These are phyloP conservation scores for Harringtonia aguacate DNA, from an alignment of 2,329 filamentous ascomycete genomes.

Conservation along the genomic window DNA sequence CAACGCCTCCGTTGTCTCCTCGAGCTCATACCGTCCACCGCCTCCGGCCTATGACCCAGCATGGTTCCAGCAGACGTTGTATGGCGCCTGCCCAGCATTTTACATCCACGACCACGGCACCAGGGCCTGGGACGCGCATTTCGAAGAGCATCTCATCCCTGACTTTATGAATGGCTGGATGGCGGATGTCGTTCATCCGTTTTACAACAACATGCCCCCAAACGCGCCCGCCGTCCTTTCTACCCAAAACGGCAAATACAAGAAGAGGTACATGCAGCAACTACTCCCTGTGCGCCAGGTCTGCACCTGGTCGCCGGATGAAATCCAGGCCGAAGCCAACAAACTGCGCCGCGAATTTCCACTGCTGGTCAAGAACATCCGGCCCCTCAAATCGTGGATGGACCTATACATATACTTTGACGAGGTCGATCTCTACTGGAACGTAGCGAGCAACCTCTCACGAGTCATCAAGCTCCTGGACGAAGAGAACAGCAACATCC, in stretches of 20 bases:
- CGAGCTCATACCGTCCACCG: too few relatives aligned
- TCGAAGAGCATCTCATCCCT: not conserved
- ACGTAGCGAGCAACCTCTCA: slow-evolving; percentile 37
- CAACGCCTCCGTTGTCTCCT: too few relatives aligned
- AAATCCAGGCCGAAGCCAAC: slow-evolving; percentile 18
- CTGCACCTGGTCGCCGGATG: slow-evolving; percentile 26
- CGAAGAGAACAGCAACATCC: slow-evolving; percentile 14
- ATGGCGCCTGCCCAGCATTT: too few relatives aligned
- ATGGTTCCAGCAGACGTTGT: too few relatives aligned
- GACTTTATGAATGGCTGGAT: not conserved
- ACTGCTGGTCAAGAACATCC: slow-evolving; percentile 17
- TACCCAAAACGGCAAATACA: slow-evolving; percentile 19
- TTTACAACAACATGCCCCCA: slow-evolving; percentile 12
- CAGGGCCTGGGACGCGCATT: not conserved
- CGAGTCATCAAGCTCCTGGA: slow-evolving; percentile 30
- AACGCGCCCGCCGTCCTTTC: slow-evolving; percentile 25
- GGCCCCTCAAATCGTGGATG: slow-evolving; percentile 15
- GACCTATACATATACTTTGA: slow-evolving; percentile 39
- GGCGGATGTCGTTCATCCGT: not conserved
- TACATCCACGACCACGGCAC: not conserved
- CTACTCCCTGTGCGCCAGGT: slow-evolving; percentile 16
- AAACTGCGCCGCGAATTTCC: slow-evolving; percentile 16
- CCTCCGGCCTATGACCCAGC: too few relatives aligned
- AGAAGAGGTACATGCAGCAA: not conserved
- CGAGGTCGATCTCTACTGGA: slow-evolving; percentile 32